Evolutionary conservation across 2,329 filamentous ascomycete species (phyloP).

Genomic region (Neofusicoccum kwambonambiense): DNA sequence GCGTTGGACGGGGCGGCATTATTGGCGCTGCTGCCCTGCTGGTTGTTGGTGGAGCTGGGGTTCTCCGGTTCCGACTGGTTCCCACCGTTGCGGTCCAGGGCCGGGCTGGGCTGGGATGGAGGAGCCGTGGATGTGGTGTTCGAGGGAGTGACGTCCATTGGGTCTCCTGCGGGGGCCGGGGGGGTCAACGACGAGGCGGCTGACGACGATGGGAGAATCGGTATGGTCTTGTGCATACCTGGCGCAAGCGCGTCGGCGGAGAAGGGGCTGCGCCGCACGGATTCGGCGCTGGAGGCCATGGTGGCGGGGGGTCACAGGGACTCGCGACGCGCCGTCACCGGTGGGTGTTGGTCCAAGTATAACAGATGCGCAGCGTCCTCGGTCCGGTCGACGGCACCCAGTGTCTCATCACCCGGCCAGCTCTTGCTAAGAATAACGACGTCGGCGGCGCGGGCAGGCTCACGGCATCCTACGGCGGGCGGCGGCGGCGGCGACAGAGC

Average conservation of each 20-base stretch:
- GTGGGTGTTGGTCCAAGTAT: not conserved
- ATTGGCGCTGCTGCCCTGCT: constrained; percentile 33
- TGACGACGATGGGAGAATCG: constrained; percentile 51
- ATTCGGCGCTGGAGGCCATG: constrained; percentile 47
- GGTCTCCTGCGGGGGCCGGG: constrained; percentile 47
- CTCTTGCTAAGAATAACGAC: constrained; percentile 15
- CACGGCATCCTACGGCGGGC: constrained; percentile 15
- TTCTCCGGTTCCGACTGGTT: constrained; percentile 27
- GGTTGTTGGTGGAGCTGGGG: constrained; percentile 15
- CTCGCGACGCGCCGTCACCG: not conserved
- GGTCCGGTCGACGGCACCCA: not conserved
- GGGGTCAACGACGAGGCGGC: constrained; percentile 34
- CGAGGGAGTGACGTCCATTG: constrained; percentile 57
- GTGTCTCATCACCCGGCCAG: constrained; percentile 5
- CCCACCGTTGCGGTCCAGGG: constrained; percentile 44
- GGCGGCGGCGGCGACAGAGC: not conserved
- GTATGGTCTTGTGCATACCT: constrained; percentile 51
- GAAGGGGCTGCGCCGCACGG: constrained; percentile 48
- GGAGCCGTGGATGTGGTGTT: constrained; percentile 48
- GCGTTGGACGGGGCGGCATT: constrained; percentile 28
- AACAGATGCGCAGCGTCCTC: constrained; percentile 3
- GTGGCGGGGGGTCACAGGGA: constrained; percentile 15
- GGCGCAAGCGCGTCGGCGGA: constrained; percentile 42
- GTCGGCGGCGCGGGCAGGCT: constrained; percentile 1
- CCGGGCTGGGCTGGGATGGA: constrained; percentile 47